Conservation (phyloP, 1,284 basidiomycete species). For the Athelia psychrophila region DNA sequence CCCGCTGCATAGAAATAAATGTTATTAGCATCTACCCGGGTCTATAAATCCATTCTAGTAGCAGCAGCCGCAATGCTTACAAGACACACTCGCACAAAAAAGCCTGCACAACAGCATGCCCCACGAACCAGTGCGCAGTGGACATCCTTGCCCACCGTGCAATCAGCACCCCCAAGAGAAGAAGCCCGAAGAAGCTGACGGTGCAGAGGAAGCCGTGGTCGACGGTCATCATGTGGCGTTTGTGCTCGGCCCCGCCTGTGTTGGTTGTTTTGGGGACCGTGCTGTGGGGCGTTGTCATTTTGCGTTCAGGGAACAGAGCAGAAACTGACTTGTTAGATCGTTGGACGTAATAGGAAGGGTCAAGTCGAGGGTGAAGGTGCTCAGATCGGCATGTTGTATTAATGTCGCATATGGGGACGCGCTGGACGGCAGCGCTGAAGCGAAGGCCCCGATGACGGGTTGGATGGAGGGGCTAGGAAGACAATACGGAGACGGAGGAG, state of each 20-base stretch:
- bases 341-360: constrained; percentile 36
- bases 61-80: too few relatives aligned
- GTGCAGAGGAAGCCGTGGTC: constrained; percentile 53
- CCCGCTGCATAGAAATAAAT: too few relatives aligned
- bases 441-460: constrained; percentile 48
- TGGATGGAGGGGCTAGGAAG: constrained; percentile 28
- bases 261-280: constrained; percentile 7
- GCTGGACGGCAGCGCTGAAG: constrained; percentile 36
- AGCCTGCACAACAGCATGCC: constrained; percentile 50
- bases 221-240: constrained; percentile 43
- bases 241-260: too few relatives aligned
- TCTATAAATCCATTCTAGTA: too few relatives aligned
- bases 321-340: constrained; percentile 35
- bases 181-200: constrained; percentile 54
- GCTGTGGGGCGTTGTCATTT: too few relatives aligned
- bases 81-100: constrained; percentile 29
- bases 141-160: constrained; percentile 57
- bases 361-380: constrained; percentile 38
- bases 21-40: too few relatives aligned
- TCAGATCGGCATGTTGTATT: constrained; percentile 37
- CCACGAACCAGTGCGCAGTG: constrained; percentile 52
- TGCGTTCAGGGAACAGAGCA: too few relatives aligned
- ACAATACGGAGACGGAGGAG: too few relatives aligned
- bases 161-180: constrained; percentile 59
- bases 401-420: constrained; percentile 34